A percentile compares a stretch with the other conserved stretches of the same genome.
Conservation (phyloP, 805 yeast genomes). For the Starmerella vitae region DNA sequence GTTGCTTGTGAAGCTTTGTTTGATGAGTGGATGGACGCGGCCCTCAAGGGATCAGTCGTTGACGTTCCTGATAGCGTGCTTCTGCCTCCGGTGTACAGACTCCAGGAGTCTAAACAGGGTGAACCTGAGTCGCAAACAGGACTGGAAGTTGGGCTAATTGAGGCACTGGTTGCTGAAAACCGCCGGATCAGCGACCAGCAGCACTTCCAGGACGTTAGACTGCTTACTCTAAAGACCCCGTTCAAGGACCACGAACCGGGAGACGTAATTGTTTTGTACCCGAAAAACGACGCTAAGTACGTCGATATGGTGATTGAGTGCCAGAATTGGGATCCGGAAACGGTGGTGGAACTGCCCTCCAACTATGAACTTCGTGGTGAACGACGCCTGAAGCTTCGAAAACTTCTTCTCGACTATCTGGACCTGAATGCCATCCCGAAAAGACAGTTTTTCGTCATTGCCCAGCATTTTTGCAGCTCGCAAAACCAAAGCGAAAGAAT, state of each 20-base stretch:
- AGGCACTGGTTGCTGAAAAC: constrained; percentile 41
- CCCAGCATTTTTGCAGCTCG: constrained; percentile 56
- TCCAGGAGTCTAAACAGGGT: not conserved
- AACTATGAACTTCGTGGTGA: constrained; percentile 23
- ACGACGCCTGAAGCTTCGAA: constrained; percentile 54
- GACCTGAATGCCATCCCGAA: constrained; percentile 77
- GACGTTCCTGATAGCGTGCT: constrained; percentile 4
- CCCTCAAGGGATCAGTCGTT: constrained; percentile 12
- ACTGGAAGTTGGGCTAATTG: not conserved
- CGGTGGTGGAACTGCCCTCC: constrained; percentile 13
- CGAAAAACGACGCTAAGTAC: constrained; percentile 48
- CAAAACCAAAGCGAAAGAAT: constrained; percentile 69
- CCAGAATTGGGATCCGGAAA: constrained; percentile 50
- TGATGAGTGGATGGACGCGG: constrained; percentile 49
- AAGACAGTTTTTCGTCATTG: constrained; percentile 59
- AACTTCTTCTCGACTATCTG: constrained; percentile 61
- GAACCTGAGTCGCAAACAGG: constrained; percentile 1
- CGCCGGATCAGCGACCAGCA: constrained; percentile 48
- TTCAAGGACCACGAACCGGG: constrained; percentile 48
- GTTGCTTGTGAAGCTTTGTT: constrained; percentile 62
- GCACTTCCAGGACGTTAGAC: constrained; percentile 87
- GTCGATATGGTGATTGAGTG: constrained; percentile 52
- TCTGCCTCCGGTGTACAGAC: constrained; percentile 13
- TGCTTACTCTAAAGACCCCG: constrained; percentile 34
- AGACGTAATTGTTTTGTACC: constrained; percentile 65